Percentiles rank a stretch among this genome's conserved stretches.
phyloP scores from a whole-genome alignment of 2,329 filamentous ascomycete genomes.

The Arthrobotrys entomopaga region DNA sequence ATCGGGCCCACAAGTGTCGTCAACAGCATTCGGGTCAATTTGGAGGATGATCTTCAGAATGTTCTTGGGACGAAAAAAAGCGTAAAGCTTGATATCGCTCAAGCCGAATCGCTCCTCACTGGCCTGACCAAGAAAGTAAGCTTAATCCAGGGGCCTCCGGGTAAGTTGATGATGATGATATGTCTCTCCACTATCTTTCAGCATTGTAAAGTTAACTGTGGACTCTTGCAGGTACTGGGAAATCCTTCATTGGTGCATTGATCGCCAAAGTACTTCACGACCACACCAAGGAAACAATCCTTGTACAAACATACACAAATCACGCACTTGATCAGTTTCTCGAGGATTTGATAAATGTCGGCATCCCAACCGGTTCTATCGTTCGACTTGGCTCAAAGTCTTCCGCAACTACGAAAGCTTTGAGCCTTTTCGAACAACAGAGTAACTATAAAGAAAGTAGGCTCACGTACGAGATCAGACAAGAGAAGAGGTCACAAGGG shows the following conservation, averaged over 20 bases:
- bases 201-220: conserved; percentile 40
- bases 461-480: conserved; percentile 29
- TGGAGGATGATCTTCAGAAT: conserved; percentile 59
- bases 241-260: conserved; percentile 77
- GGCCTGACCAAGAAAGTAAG: conserved; percentile 68
- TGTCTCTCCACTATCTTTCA: conserved; percentile 12
- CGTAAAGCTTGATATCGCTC: conserved; percentile 67
- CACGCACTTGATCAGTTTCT: conserved; percentile 75
- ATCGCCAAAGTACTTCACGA: conserved; percentile 69
- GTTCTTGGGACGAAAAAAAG: conserved; percentile 60
- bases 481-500: conserved; percentile 32
- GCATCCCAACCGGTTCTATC: conserved; percentile 67
- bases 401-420: conserved; percentile 64
- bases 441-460: conserved; percentile 59
- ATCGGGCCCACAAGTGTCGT: conserved; percentile 47
- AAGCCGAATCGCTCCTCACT: conserved; percentile 69
- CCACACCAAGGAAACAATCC: conserved; percentile 66
- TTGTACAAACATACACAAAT: conserved; percentile 76
- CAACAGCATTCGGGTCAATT: conserved; percentile 50
- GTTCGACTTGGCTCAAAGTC: conserved; percentile 73
- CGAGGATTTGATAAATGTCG: conserved; percentile 71
- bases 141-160: conserved; percentile 77
- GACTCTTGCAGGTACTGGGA: conserved; percentile 71
- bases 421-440: conserved; percentile 65
- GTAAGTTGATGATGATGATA: conserved; percentile 62